Percentiles rank a stretch among this genome's conserved stretches.
phyloP scores from a whole-genome alignment of 2,329 filamentous ascomycete genomes.

The Leptodontidium sp. region DNA sequence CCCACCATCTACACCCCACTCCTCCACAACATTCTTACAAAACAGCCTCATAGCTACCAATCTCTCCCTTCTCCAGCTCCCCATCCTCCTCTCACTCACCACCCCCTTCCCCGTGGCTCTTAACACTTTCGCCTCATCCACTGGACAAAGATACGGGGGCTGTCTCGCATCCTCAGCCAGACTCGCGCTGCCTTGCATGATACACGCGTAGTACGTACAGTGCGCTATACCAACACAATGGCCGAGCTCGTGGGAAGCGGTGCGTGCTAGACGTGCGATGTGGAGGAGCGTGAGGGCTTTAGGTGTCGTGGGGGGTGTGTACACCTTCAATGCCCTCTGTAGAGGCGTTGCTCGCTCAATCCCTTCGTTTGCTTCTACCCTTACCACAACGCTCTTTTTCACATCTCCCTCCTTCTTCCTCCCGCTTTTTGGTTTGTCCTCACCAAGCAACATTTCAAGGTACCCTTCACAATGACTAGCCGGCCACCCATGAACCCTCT shows the following conservation, averaged over 20 bases:
- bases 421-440: not conserved
- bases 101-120: conserved; percentile 43
- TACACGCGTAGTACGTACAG: conserved; percentile 70
- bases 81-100: conserved; percentile 17
- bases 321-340: conserved; percentile 47
- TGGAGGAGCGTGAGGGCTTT: conserved; percentile 32
- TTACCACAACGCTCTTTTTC: not conserved
- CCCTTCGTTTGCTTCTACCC: not conserved
- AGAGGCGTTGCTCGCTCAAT: conserved; percentile 41
- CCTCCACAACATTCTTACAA: conserved; percentile 32
- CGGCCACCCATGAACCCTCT: conserved; percentile 66
- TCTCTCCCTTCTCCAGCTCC: conserved; percentile 47
- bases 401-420: conserved; percentile 8
- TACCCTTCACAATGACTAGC: conserved; percentile 66
- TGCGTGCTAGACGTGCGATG: conserved; percentile 62
- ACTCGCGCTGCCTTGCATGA: conserved; percentile 67
- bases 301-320: conserved; percentile 29
- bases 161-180: conserved; percentile 67
- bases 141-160: conserved; percentile 68
- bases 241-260: conserved; percentile 70
- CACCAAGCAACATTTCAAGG: conserved; percentile 51
- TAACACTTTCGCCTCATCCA: conserved; percentile 65
- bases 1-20: not conserved
- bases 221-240: conserved; percentile 74
- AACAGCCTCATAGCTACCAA: conserved; percentile 50